These are phyloP conservation scores for Fonsecaea multimorphosa DNA, from an alignment of 2,329 filamentous ascomycete species.

Conservation along the genomic window DNA sequence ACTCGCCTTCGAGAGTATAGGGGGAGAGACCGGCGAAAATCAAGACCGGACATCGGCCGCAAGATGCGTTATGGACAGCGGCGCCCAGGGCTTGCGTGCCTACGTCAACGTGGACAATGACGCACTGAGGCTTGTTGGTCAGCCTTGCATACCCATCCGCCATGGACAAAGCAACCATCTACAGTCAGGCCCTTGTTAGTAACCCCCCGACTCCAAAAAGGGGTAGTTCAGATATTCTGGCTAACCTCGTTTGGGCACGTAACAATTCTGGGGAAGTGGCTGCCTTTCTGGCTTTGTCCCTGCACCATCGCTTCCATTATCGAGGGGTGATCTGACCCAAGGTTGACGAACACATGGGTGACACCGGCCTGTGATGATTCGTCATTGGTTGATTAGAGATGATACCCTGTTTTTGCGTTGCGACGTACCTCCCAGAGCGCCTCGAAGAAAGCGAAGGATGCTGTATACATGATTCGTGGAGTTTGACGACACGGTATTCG, in stretches of 20 bases:
- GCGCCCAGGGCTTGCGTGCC: constrained; percentile 79
- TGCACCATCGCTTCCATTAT: constrained; percentile 83
- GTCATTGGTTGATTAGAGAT: too few species aligned
- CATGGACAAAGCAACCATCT: constrained; percentile 87
- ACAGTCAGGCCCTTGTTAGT: neutral
- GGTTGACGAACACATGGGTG: constrained; percentile 59
- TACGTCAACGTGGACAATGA: constrained; percentile 83
- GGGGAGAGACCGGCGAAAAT: constrained; percentile 80
- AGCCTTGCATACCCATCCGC: constrained; percentile 79
- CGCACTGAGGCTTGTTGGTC: constrained; percentile 74
- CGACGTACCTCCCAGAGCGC: too few species aligned
- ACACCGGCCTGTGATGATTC: constrained; percentile 51
- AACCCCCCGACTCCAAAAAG: too few species aligned
- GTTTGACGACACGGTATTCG: too few species aligned
- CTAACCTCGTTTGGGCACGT: constrained; percentile 79
- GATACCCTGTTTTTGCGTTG: too few species aligned
- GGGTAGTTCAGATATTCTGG: too few species aligned
- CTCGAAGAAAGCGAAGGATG: too few species aligned
- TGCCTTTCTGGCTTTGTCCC: constrained; percentile 69
- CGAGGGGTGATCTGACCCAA: constrained; percentile 68
- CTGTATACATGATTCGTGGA: too few species aligned
- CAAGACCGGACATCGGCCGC: constrained; percentile 73
- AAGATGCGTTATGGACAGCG: constrained; percentile 78
- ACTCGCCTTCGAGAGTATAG: constrained; percentile 77
- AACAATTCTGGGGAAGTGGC: constrained; percentile 73